Evolutionary conservation across 2,329 filamentous ascomycete species (phyloP).

Genomic region (Stachybotrys echinatus): DNA sequence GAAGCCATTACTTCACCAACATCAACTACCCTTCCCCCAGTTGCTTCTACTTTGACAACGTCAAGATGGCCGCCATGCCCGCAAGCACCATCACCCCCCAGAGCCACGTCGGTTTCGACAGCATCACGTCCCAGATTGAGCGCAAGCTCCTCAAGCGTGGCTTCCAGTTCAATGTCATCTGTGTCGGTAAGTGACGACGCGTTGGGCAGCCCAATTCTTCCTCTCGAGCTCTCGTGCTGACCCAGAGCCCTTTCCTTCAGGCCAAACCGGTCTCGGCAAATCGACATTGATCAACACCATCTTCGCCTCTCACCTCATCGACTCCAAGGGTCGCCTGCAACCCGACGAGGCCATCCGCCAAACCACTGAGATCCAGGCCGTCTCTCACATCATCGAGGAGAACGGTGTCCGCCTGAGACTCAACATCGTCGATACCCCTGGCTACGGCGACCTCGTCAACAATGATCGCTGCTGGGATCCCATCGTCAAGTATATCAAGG

Average conservation of each 20-base stretch:
- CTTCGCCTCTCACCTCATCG: conserved; percentile 98
- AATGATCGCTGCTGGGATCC: conserved; percentile 99
- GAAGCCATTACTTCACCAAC: not conserved
- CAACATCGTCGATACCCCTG: conserved; percentile 98
- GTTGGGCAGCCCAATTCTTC: not conserved
- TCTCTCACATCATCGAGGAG: conserved; percentile 98
- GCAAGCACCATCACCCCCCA: conserved; percentile 75
- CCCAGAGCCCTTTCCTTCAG: conserved; percentile 40
- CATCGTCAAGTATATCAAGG: conserved; percentile 99
- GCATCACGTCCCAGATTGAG: conserved; percentile 99
- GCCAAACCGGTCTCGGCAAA: conserved; percentile 97
- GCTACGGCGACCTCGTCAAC: conserved; percentile 98
- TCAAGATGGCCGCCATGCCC: conserved; percentile 58
- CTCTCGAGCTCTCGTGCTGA: not conserved
- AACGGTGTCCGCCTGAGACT: conserved; percentile 95
- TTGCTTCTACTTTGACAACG: conserved; percentile 8
- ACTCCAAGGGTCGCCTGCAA: conserved; percentile 91
- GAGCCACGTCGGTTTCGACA: conserved; percentile 99
- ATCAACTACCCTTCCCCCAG: conserved; percentile 7
- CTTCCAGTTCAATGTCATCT: conserved; percentile 99
- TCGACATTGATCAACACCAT: conserved; percentile 99
- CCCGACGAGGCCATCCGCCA: conserved; percentile 91
- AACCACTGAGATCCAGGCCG: conserved; percentile 96
- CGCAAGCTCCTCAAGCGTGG: conserved; percentile 99
- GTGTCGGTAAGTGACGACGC: conserved; percentile 71